Percentiles rank a stretch among this genome's conserved stretches.
Conservation (phyloP, 1,139 yeast genomes). For the Arxiozyma telluris region DNA sequence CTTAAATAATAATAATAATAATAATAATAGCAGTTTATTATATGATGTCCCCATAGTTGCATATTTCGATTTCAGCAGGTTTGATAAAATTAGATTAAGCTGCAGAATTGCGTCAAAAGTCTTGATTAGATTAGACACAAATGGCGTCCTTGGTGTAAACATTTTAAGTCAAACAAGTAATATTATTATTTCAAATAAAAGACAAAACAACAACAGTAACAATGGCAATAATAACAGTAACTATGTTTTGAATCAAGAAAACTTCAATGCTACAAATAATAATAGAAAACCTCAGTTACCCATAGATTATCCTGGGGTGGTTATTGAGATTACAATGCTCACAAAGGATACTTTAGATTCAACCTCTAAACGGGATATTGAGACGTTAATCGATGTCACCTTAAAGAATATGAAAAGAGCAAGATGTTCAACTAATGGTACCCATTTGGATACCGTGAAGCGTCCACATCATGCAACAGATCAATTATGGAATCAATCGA, state of each 20-base stretch:
- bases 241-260: constrained; percentile 4
- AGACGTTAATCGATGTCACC: constrained; percentile 16
- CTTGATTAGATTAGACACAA: constrained; percentile 48
- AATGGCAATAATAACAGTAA: constrained; percentile 25
- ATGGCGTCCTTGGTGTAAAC: constrained; percentile 39
- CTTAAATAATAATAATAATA: constrained; percentile 11
- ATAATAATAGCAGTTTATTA: constrained; percentile 18
- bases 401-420: neutral
- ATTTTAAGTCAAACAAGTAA: constrained; percentile 30
- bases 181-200: constrained; percentile 15
- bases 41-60: constrained; percentile 31
- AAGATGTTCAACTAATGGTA: neutral
- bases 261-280: neutral
- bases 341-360: constrained; percentile 35
- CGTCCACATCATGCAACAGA: neutral
- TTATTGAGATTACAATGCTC: constrained; percentile 52
- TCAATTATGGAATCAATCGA: neutral
- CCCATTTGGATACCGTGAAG: neutral
- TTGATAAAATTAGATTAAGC: constrained; percentile 46
- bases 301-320: constrained; percentile 46
- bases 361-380: constrained; percentile 19
- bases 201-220: constrained; percentile 23
- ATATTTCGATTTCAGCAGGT: constrained; percentile 45
- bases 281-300: constrained; percentile 24
- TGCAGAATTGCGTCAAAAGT: constrained; percentile 52